A percentile compares a stretch with the other conserved stretches of the same genome.
phyloP scores from a whole-genome alignment of 2,329 filamentous ascomycete genomes.

The Sphaceloma murrayae region DNA sequence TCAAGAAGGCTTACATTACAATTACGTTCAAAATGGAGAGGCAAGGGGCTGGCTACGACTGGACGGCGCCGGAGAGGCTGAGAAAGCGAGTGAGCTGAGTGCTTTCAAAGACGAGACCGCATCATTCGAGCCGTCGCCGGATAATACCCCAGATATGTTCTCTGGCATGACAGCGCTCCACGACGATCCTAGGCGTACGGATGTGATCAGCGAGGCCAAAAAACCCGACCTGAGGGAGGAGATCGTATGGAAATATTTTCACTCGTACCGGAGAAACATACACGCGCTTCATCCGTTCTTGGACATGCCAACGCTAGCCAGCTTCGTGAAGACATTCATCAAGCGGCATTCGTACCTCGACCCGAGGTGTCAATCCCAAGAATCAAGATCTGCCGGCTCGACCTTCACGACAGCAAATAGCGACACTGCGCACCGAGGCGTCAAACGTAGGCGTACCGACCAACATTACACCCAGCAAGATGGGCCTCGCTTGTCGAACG shows the following conservation, averaged over 20 bases:
- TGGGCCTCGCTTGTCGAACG: slow-evolving; percentile 30
- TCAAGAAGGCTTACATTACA: slow-evolving; percentile 24
- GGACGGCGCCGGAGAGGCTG: slow-evolving; percentile 32
- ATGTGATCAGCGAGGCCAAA: slow-evolving; percentile 25
- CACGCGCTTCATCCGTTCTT: slow-evolving; percentile 57
- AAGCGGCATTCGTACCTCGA: slow-evolving; percentile 37
- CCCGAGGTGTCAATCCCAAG: slow-evolving; percentile 19
- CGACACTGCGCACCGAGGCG: slow-evolving; percentile 9
- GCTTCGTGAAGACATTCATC: slow-evolving; percentile 45
- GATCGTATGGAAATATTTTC: slow-evolving; percentile 42
- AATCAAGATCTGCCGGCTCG: too few relatives aligned
- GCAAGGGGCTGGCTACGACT: slow-evolving; percentile 29
- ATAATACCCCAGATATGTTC: neutral
- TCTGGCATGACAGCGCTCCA: slow-evolving; percentile 7
- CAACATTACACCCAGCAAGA: too few relatives aligned
- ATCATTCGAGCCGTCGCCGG: slow-evolving; percentile 23
- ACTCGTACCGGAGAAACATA: slow-evolving; percentile 50
- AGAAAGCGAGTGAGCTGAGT: slow-evolving; percentile 29
- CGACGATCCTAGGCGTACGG: slow-evolving; percentile 21
- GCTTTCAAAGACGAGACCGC: slow-evolving; percentile 24
- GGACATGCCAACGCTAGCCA: slow-evolving; percentile 43
- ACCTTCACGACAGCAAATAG: too few relatives aligned
- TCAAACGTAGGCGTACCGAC: too few relatives aligned
- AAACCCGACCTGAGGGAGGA: slow-evolving; percentile 43
- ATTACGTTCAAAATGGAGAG: slow-evolving; percentile 32